These are phyloP conservation scores for Diplocarpon mali DNA, from an alignment of 2,329 filamentous ascomycete species.

Conservation along the genomic window DNA sequence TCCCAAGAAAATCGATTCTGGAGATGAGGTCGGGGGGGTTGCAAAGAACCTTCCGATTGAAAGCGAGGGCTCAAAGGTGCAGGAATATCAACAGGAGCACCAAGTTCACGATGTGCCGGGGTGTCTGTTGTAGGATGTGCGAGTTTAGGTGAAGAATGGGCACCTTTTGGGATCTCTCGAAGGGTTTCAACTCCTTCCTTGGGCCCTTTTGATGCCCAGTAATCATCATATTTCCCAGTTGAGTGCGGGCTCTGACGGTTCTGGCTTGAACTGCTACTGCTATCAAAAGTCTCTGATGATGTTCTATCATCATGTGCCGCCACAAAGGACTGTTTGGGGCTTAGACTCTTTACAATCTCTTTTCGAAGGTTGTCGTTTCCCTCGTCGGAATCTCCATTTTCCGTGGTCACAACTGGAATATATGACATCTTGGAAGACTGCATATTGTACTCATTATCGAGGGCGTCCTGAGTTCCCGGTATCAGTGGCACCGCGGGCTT, in stretches of 20 bases:
- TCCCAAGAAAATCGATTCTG: constrained; percentile 25
- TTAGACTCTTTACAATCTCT: constrained; percentile 63
- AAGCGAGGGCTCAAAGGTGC: constrained; percentile 19
- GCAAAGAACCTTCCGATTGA: constrained; percentile 6
- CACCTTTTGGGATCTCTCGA: constrained; percentile 1
- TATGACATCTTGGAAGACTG: constrained; percentile 9
- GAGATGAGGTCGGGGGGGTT: constrained; percentile 11
- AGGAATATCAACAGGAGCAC: constrained; percentile 8
- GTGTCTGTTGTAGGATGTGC: not conserved
- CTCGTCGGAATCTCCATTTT: constrained; percentile 29
- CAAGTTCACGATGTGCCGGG: constrained; percentile 18
- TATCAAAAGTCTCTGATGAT: constrained; percentile 11
- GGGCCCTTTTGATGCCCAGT: constrained; percentile 45
- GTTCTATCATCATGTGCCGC: constrained; percentile 8
- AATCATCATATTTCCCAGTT: constrained; percentile 55
- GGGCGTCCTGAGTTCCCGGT: constrained; percentile 3
- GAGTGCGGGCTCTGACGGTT: constrained; percentile 51
- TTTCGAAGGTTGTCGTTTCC: constrained; percentile 63
- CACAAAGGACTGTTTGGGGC: constrained; percentile 32
- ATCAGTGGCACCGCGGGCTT: constrained; percentile 9
- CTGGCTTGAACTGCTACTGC: constrained; percentile 5
- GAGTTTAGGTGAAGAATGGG: not conserved
- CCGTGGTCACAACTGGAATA: constrained; percentile 16
- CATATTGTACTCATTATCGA: constrained; percentile 2
- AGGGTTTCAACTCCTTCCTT: constrained; percentile 10